phyloP scores from a whole-genome alignment of 2,329 filamentous ascomycete genomes.

The Lachnellula willkommii region DNA sequence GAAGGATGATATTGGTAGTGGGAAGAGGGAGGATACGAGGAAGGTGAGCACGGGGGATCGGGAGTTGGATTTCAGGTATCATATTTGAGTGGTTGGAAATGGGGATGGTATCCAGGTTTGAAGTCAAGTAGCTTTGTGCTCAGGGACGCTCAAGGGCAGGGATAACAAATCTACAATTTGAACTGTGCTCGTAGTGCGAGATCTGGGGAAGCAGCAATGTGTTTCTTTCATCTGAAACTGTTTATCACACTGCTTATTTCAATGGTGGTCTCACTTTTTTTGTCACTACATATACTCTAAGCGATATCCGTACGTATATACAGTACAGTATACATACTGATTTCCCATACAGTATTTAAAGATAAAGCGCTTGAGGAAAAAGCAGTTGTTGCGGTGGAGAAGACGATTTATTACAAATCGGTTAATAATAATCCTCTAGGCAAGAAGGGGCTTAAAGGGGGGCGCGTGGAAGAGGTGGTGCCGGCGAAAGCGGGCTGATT shows the following conservation, averaged over 20 bases:
- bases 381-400: slow-evolving; percentile 34
- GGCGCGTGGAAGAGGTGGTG: slow-evolving; percentile 1
- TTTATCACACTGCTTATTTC: not conserved
- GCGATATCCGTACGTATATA: no score
- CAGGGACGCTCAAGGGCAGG: not conserved
- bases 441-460: not conserved
- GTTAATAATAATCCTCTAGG: not conserved
- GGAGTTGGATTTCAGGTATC: slow-evolving; percentile 45
- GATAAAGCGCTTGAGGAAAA: slow-evolving; percentile 33
- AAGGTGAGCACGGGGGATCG: slow-evolving; percentile 43
- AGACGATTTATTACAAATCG: slow-evolving; percentile 29
- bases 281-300: no score
- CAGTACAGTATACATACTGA: not conserved
- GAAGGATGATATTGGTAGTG: slow-evolving; percentile 37
- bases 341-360: slow-evolving; percentile 33
- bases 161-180: not conserved
- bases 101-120: not conserved
- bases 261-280: not conserved
- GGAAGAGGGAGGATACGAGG: slow-evolving; percentile 40
- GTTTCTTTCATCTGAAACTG: not conserved
- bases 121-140: not conserved
- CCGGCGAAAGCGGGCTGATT: not conserved
- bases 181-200: not conserved
- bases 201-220: not conserved
- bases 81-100: slow-evolving; percentile 21